Percentiles rank a stretch among this genome's conserved stretches.
These are phyloP conservation scores for Pilaira anomala DNA, from an alignment of 192 early-diverging fungal genomes.

Conservation along the genomic window DNA sequence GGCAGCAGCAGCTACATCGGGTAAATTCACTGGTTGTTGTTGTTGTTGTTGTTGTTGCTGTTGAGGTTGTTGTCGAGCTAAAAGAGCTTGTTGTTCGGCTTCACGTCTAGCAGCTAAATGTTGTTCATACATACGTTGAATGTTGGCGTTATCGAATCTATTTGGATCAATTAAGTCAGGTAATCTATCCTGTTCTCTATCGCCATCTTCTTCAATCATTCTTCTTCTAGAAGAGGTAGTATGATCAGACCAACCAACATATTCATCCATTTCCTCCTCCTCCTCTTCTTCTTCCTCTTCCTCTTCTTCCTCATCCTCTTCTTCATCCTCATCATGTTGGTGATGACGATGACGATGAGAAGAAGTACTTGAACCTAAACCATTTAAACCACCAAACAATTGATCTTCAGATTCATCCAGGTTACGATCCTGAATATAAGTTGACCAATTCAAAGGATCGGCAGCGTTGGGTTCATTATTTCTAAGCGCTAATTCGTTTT, in stretches of 20 bases:
- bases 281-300: too few relatives aligned
- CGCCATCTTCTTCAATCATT: not conserved
- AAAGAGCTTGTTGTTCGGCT: not conserved
- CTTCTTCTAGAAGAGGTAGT: not conserved
- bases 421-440: not conserved
- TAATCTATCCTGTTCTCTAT: not conserved
- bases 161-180: not conserved
- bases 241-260: not conserved
- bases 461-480: not conserved
- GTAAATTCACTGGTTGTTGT: not conserved
- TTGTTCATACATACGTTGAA: not conserved
- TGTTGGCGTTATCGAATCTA: not conserved
- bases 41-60: not conserved
- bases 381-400: not conserved
- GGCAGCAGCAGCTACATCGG: not conserved
- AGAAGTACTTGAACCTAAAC: not conserved
- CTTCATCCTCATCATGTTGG: not conserved
- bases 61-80: not conserved
- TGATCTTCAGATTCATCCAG: not conserved
- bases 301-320: too few relatives aligned
- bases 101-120: not conserved
- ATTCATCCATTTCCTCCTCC: not conserved
- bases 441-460: not conserved
- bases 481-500: not conserved
- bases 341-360: not conserved